Conservation (phyloP, 2,329 filamentous ascomycete genomes). For the Bipolaris cookei region DNA sequence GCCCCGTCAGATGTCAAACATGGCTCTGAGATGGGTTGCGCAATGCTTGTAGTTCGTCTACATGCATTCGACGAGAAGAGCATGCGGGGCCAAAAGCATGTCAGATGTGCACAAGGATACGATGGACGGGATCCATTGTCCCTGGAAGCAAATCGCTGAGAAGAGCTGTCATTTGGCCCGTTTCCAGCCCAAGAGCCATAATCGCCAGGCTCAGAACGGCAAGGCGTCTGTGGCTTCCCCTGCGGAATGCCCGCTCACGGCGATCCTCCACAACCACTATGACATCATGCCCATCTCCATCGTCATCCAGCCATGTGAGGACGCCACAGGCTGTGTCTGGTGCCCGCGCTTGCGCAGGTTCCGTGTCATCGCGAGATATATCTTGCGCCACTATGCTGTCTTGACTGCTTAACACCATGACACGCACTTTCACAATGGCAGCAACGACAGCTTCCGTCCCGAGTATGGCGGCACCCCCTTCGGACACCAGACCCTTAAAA, state of each 20-base stretch:
- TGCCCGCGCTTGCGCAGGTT: background rate
- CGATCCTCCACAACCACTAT: conserved; percentile 29
- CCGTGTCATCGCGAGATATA: no score
- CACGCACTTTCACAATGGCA: conserved; percentile 30
- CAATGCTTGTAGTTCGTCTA: background rate
- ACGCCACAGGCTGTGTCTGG: conserved; percentile 7
- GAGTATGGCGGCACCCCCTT: conserved; percentile 27
- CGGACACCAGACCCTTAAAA: conserved; percentile 29
- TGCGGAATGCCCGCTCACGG: conserved; percentile 15
- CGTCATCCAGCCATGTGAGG: conserved; percentile 33
- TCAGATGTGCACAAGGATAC: conserved; percentile 11
- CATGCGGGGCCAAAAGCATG: background rate
- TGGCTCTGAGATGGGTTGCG: background rate
- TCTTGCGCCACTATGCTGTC: background rate
- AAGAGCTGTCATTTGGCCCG: conserved; percentile 4
- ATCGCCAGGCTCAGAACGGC: conserved; percentile 13
- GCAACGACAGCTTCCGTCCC: conserved; percentile 33
- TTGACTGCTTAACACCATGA: background rate
- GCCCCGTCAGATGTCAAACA: conserved; percentile 3
- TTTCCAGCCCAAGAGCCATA: conserved; percentile 14
- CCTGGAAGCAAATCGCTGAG: conserved; percentile 1
- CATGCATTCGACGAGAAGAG: background rate
- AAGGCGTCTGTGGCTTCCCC: conserved; percentile 9
- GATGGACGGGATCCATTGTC: background rate
- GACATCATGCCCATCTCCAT: conserved; percentile 40